Evolutionary conservation across 2,329 filamentous ascomycete genomes (phyloP), one percentile per base, ranked within the genome.

Genomic region (Apiospora marii): DNA sequence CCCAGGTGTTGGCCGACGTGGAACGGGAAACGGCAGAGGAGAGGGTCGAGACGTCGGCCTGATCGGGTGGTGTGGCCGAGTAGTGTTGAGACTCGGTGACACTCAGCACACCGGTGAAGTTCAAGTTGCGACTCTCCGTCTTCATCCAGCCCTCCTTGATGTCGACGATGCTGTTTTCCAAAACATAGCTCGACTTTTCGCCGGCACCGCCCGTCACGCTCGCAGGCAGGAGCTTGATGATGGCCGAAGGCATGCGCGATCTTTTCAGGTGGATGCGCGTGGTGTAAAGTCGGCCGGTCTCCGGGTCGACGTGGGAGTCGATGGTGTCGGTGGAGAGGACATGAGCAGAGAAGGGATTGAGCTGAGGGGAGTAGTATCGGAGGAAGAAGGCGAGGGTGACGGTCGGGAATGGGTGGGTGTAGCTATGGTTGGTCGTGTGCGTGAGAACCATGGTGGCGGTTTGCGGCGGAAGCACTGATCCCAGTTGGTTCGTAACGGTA

Each of bases 331-430:
- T 95, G 80, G 92, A 94, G 77, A 95, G 86, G 70, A 96, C 94
- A 84, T 96, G 94, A 75, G 89, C 91, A 76, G 92, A 92, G 85
- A 96, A 95, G 8, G 94, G 94, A 80, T 96, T 96, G 76, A 89
- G 84, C 76, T 89, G 86, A 43, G 88, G 88, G 6, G 88, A 90
- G 73, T 93, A 94, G 84, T 96, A 96, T 76, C 94, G 93, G 69
- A 96, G 92, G 84, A 96, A 96, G 88, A 94, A 96, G 84, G 94
- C 94, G 82, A 96, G 92, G 68, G 93, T 94, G 74, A 96, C 94
- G 81, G 93, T 93, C 74, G 93, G 91, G 85, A 96, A 96, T 68
- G 93, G 92, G 83, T 96, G 94, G 76, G 91, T 88, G 87, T 95
- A 95, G 79, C 88, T 90, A 82, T 93, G 92, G 83, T 89, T 90